phyloP scores from a whole-genome alignment of 73 alveolate species.

The Blepharisma japonicum region DNA sequence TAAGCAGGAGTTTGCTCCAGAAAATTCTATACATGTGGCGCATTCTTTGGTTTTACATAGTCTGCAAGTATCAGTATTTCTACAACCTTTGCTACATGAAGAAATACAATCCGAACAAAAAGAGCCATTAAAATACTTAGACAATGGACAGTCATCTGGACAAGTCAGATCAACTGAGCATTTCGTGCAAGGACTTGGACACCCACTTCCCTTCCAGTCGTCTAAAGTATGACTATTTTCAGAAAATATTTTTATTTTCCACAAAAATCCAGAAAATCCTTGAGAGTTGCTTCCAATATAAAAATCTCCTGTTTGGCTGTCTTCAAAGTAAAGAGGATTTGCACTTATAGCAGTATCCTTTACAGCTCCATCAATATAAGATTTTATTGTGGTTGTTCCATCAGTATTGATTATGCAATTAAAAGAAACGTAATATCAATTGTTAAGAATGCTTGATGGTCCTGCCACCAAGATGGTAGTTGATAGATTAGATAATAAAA shows the following conservation, averaged over 20 bases:
- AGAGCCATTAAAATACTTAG: not conserved
- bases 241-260: not conserved
- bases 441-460: not conserved
- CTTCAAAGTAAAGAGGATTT: not conserved
- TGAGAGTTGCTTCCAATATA: not conserved
- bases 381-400: not conserved
- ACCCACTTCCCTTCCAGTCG: not conserved
- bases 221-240: not conserved
- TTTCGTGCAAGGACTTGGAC: not conserved
- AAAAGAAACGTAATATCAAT: not conserved
- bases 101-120: not conserved
- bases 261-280: not conserved
- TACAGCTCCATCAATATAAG: not conserved
- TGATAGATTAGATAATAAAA: no score
- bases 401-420: not conserved
- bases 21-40: not conserved
- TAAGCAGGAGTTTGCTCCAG: not conserved
- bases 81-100: not conserved
- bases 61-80: not conserved
- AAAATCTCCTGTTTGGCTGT: not conserved
- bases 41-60: not conserved
- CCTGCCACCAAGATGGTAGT: no score
- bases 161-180: constrained; percentile 13
- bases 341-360: not conserved
- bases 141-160: not conserved